These are phyloP conservation scores for Suhomyces sp. DNA, from an alignment of 805 yeast genomes.

Conservation along the genomic window DNA sequence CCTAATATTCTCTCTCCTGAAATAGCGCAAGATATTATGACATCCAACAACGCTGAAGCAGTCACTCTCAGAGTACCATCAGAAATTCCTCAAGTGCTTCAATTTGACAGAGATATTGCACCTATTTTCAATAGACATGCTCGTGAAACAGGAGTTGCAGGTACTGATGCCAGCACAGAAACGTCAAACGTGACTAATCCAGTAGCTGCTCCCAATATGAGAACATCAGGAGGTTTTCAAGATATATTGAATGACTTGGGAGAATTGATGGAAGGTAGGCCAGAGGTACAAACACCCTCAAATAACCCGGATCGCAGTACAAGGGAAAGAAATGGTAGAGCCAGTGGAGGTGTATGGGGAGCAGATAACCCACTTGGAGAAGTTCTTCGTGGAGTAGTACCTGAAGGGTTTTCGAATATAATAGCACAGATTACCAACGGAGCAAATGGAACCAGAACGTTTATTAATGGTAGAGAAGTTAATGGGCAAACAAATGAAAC, in stretches of 20 bases:
- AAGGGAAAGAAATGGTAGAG: background rate
- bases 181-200: background rate
- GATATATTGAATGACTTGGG: conserved; percentile 24
- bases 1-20: conserved; percentile 40
- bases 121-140: too few relatives aligned
- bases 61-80: too few relatives aligned
- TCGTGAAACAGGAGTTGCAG: too few relatives aligned
- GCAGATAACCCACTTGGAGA: conserved; percentile 5
- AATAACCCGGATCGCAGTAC: background rate
- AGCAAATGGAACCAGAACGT: conserved; percentile 4
- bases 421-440: conserved; percentile 11
- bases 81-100: too few relatives aligned
- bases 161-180: too few relatives aligned
- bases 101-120: too few relatives aligned
- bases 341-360: background rate
- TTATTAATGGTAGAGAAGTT: conserved; percentile 8
- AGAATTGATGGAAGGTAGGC: conserved; percentile 18
- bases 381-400: conserved; percentile 12
- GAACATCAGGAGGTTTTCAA: conserved; percentile 12
- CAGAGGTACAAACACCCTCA: background rate
- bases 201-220: background rate
- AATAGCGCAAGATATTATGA: conserved; percentile 33
- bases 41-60: conserved; percentile 4
- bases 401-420: conserved; percentile 12
- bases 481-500: too few relatives aligned